Percentiles rank a stretch among this genome's conserved stretches.
phyloP scores from a whole-genome alignment of 768 basidiomycete species.

The Mycena venus region DNA sequence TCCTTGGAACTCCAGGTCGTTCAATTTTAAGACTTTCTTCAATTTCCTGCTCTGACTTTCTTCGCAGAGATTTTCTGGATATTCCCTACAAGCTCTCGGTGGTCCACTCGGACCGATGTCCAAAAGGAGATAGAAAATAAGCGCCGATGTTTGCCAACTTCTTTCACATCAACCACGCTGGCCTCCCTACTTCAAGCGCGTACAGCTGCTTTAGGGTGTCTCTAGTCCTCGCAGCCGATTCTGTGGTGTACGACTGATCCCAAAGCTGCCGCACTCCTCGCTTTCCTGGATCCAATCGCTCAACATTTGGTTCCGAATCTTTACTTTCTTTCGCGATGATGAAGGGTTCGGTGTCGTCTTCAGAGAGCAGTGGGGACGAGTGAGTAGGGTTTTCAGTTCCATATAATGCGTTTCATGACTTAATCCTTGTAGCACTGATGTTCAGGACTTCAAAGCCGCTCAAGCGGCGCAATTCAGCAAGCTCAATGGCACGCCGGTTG shows the following conservation, averaged over 20 bases:
- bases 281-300: background rate
- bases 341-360: slow-evolving; percentile 16
- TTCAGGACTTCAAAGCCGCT: slow-evolving; percentile 17
- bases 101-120: background rate
- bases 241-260: background rate
- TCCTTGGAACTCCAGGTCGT: too few relatives aligned
- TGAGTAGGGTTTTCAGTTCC: background rate
- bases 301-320: background rate
- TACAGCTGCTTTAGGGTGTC: background rate
- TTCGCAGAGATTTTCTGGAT: too few relatives aligned
- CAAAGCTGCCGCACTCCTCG: background rate
- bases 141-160: slow-evolving; percentile 15
- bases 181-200: background rate
- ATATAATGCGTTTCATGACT: background rate
- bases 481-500: background rate
- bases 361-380: slow-evolving; percentile 30
- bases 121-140: background rate
- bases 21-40: too few relatives aligned
- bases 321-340: background rate
- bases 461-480: slow-evolving; percentile 19
- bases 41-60: too few relatives aligned
- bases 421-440: background rate
- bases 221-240: background rate
- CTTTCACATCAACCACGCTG: slow-evolving; percentile 14
- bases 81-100: too few relatives aligned